Base-by-base conservation (phyloP, 108 stramenopile genomes). In the Conticribra weissflogii region DNA sequence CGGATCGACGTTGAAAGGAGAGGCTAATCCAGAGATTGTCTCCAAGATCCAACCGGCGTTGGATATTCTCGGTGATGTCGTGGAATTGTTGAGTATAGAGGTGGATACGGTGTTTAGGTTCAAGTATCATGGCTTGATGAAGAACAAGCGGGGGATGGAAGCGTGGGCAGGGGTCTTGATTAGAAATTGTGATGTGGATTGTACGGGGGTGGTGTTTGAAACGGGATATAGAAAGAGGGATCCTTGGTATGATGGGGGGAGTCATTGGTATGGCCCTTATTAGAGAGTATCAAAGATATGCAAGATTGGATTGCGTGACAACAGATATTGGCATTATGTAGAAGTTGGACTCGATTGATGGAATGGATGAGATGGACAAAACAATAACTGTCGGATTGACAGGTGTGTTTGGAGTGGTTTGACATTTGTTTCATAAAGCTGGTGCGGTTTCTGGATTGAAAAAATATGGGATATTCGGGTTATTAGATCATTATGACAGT, bases 61-160 rank as follows among this genome's bases (percentile, higher is more conserved):
- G 63, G 72, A 86, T 48, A 77, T 94, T 15, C 57, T 94, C 68
- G 90, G 90, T 7, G 77, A 80, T 24, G 74, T 72, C 16, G 89
- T 78, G 4, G 90, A 91, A 51, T 59, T 94, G 49, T 69, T 94
- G 41, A 87, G 86, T 50, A 91, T 94, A 67, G 86, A 88, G 53
- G 49, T 19, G 19, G 76, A 87, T 7, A 87, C 82, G 12, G 83
- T 91, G n/a, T 91, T 91, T 79, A 83, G 93, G 8, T 94, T 94
- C 83, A 79, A 86, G 47, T 94, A 90, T 59, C 88, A 94, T 79
- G 93, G 93, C 15, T 68, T 90, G 18, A 94, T 94, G 19, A 91
- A 91, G 68, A 90, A 94, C 46, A 86, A 86, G 46, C 71, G 79
- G 46, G 93, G 93, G 3, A 94, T 94, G 88, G 82, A 84, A 29